Evolutionary conservation across 257 asterid species (phyloP).

Genomic region (Forsythia suspensa): DNA sequence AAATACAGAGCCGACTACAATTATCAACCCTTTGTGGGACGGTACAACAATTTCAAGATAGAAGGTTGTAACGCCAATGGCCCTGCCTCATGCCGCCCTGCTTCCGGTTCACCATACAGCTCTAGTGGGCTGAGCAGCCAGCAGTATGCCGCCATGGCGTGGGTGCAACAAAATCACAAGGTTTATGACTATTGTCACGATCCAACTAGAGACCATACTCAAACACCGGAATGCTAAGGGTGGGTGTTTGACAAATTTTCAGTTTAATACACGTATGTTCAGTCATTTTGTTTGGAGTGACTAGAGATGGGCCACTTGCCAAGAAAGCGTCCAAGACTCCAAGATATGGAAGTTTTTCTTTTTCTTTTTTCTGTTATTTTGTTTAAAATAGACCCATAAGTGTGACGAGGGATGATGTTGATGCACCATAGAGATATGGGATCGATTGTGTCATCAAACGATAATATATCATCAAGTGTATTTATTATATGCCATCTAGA

Average conservation of each 20-base stretch:
- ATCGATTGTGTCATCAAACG: not conserved
- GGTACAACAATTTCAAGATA: slow-evolving; percentile 62
- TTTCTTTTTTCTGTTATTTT: not conserved
- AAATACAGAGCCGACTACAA: slow-evolving; percentile 65
- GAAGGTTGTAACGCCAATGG: slow-evolving; percentile 45
- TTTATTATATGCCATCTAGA: not conserved
- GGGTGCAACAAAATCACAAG: slow-evolving; percentile 60
- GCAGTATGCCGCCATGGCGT: slow-evolving; percentile 60
- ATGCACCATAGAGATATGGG: not conserved
- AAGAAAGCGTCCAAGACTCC: slow-evolving; percentile 42
- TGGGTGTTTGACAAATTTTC: not conserved
- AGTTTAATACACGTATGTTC: not conserved
- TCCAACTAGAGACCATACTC: slow-evolving; percentile 52
- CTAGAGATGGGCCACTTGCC: slow-evolving; percentile 42
- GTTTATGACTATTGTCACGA: slow-evolving; percentile 76
- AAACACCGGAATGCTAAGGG: slow-evolving; percentile 72
- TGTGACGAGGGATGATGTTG: not conserved
- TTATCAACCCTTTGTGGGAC: slow-evolving; percentile 75
- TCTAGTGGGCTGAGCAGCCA: slow-evolving; percentile 62
- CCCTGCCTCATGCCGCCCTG: slow-evolving; percentile 41
- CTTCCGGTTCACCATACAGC: slow-evolving; percentile 44
- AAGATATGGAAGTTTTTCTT: slow-evolving; percentile 10
- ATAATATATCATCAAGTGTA: not conserved
- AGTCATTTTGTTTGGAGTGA: slow-evolving; percentile 30
- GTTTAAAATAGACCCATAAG: not conserved